These are phyloP conservation scores for Paramecium caudatum DNA, from an alignment of 73 alveolate genomes.

Conservation along the genomic window DNA sequence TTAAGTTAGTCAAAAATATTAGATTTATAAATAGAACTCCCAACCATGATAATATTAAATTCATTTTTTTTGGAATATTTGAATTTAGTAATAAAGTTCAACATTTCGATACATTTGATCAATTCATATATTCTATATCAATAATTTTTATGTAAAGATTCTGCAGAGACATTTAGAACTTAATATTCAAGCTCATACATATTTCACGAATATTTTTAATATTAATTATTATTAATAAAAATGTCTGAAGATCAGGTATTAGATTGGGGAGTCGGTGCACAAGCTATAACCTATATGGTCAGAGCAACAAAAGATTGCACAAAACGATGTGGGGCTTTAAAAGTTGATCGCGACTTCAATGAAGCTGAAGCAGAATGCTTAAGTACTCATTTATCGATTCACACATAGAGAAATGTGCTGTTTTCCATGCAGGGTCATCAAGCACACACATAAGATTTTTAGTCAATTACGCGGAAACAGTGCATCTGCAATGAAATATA, in stretches of 20 bases:
- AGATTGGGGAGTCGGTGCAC: constrained; percentile 63
- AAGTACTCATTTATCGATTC: not conserved
- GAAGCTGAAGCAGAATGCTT: constrained; percentile 53
- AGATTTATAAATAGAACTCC: too few species aligned
- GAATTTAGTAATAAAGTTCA: too few species aligned
- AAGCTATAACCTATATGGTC: not conserved
- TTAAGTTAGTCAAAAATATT: too few species aligned
- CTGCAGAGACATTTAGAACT: too few species aligned
- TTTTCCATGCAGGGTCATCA: constrained; percentile 58
- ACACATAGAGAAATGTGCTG: constrained; percentile 50
- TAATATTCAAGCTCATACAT: too few species aligned
- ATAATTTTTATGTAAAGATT: too few species aligned
- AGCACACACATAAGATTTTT: constrained; percentile 61
- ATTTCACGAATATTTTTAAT: constrained; percentile 38
- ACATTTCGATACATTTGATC: too few species aligned
- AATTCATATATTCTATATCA: too few species aligned
- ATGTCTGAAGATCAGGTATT: constrained; percentile 51
- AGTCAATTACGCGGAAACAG: constrained; percentile 13
- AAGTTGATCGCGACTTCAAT: constrained; percentile 34
- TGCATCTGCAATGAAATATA: constrained; percentile 51
- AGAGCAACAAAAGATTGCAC: constrained; percentile 51
- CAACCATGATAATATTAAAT: too few species aligned
- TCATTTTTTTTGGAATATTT: too few species aligned
- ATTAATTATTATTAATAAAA: not conserved
- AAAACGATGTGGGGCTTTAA: constrained; percentile 42